These are phyloP conservation scores for Penicillium crustosum DNA, from an alignment of 2,329 filamentous ascomycete species.

Conservation along the genomic window DNA sequence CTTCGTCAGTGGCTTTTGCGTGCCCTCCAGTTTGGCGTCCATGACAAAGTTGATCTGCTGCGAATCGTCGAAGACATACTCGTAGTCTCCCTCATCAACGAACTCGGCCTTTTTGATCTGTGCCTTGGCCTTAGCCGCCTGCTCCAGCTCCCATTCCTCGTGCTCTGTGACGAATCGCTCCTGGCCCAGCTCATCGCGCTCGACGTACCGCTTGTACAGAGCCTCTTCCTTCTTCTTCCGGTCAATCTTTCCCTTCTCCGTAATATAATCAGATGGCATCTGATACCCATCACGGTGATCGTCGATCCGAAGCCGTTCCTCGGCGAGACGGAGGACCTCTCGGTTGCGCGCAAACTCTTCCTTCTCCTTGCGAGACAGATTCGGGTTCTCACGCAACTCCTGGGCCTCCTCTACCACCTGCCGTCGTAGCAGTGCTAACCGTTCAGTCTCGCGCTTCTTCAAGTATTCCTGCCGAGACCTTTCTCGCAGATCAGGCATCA, in stretches of 20 bases:
- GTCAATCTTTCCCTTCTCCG: slow-evolving; percentile 86
- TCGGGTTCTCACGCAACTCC: slow-evolving; percentile 73
- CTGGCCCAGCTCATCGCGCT: slow-evolving; percentile 80
- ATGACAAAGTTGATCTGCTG: slow-evolving; percentile 84
- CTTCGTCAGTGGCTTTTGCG: slow-evolving; percentile 68
- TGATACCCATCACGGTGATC: slow-evolving; percentile 90
- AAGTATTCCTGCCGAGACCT: slow-evolving; percentile 89
- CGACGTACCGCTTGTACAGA: slow-evolving; percentile 86
- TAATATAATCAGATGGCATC: slow-evolving; percentile 93
- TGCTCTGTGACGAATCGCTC: slow-evolving; percentile 91
- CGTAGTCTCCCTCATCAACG: slow-evolving; percentile 79
- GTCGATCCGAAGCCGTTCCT: slow-evolving; percentile 83
- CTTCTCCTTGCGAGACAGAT: slow-evolving; percentile 74
- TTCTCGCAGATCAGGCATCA: slow-evolving; percentile 77
- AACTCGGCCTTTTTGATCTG: slow-evolving; percentile 75
- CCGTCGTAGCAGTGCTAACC: slow-evolving; percentile 78
- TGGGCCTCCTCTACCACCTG: slow-evolving; percentile 87
- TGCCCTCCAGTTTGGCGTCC: slow-evolving; percentile 70
- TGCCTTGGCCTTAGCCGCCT: slow-evolving; percentile 80
- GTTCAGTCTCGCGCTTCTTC: slow-evolving; percentile 85
- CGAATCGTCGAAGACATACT: slow-evolving; percentile 87
- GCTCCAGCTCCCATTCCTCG: slow-evolving; percentile 93
- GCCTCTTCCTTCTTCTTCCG: slow-evolving; percentile 83
- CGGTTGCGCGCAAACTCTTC: slow-evolving; percentile 86
- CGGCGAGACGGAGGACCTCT: slow-evolving; percentile 75